Evolutionary conservation across 345 rosid genomes (phyloP).

Genomic region (Eucalyptus regnans): DNA sequence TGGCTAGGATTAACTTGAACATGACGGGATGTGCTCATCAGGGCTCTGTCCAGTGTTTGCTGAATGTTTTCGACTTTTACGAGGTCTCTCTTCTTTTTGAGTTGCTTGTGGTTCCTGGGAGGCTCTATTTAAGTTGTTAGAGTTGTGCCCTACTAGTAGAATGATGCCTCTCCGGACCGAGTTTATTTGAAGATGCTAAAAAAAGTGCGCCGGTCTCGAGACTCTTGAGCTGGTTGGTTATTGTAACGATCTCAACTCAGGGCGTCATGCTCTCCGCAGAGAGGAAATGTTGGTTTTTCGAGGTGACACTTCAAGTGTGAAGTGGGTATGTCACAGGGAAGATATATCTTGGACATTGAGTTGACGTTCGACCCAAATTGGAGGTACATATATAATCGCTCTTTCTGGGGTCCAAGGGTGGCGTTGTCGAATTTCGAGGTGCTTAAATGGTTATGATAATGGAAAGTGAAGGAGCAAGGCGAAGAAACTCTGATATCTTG

Average conservation of each 20-base stretch:
- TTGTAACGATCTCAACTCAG: not conserved
- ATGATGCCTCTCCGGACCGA: not conserved
- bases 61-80: not conserved
- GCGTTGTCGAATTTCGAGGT: not conserved
- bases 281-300: not conserved
- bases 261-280: not conserved
- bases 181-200: too few relatives aligned
- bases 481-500: not conserved
- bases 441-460: not conserved
- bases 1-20: not conserved
- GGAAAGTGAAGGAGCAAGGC: not conserved
- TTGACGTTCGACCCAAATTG: not conserved
- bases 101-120: not conserved
- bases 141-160: not conserved
- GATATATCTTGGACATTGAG: not conserved
- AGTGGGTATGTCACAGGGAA: not conserved
- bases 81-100: not conserved
- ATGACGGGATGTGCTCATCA: not conserved
- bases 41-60: not conserved
- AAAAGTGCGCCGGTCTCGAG: too few relatives aligned
- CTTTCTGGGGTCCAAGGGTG: not conserved
- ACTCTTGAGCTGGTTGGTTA: too few relatives aligned
- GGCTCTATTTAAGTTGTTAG: not conserved
- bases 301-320: not conserved
- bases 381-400: not conserved